Percentiles rank a stretch among this genome's conserved stretches.
Evolutionary conservation across 2,329 filamentous ascomycete genomes (phyloP).

Genomic region (Trichoderma atrobrunneum): DNA sequence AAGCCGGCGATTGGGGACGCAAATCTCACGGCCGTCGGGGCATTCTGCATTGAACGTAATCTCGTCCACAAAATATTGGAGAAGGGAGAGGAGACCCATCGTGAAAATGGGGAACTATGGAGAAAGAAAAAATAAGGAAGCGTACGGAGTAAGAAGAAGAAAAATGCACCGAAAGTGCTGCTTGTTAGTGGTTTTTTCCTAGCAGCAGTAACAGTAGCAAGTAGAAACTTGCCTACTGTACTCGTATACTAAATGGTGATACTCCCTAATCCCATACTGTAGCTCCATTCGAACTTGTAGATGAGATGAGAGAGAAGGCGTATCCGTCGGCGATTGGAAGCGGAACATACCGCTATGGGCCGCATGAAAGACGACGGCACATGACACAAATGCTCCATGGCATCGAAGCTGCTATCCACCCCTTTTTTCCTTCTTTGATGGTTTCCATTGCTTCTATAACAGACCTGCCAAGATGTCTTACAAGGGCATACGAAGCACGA

Average conservation of each 20-base stretch:
- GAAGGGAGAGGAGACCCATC: background rate
- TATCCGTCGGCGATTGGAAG: background rate
- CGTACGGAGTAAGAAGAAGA: background rate
- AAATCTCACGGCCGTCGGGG: background rate
- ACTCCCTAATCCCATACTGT: background rate
- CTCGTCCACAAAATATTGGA: slow-evolving; percentile 2
- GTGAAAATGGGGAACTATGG: background rate
- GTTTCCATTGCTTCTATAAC: background rate
- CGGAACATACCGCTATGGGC: background rate
- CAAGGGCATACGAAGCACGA: background rate
- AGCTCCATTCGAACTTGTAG: background rate
- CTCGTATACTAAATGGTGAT: background rate
- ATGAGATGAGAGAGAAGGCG: background rate
- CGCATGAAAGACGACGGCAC: background rate
- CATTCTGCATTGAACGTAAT: slow-evolving; percentile 11
- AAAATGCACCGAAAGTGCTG: background rate
- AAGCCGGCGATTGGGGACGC: background rate
- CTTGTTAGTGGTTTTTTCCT: background rate
- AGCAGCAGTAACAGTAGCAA: too few species aligned
- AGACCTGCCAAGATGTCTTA: background rate
- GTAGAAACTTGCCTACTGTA: background rate
- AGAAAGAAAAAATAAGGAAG: background rate
- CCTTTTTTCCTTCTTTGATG: background rate
- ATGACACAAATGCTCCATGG: slow-evolving; percentile 5
- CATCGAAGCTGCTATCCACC: background rate